Base-by-base conservation (phyloP, 352 stramenopile species). In the Pythium biforme region DNA sequence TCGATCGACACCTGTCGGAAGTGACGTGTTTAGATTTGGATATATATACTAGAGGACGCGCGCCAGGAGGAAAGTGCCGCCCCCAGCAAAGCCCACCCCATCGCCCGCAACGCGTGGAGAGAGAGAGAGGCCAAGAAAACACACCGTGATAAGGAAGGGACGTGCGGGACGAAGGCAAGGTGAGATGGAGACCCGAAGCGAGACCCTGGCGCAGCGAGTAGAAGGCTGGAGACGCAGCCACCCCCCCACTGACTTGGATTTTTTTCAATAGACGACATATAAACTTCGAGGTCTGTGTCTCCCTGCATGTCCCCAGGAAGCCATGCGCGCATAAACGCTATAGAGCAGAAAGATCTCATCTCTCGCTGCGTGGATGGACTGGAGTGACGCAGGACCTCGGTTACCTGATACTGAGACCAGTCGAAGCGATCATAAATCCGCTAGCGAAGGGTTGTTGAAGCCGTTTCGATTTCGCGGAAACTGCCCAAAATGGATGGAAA, bases 201-300 rank as follows among this genome's bases (percentile, higher is more conserved):
- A 60, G n/a, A 27, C 37, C 15, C 17, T 41, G 54, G 25, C 37
- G 49, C 8, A 22, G 34, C 53, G 41, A 45, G 60, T 58, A 50
- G 46, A 34, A 51, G 39, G 31, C 49, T 43, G 40, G 45, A 31
- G 39, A 26, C 17, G 27, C 25, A 33, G 46, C 34, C 46, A 27
- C 15, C 37, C 5, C 20, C 25, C 20, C 51, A 34, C 43, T 37
- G 45, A 60, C 55, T 51, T 62, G 31, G 52, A 61, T 61, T 45
- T 57, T 57, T 51, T 49, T 51, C 52, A 67, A 67, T 67, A 67
- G 60, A 67, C 60, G 60, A 67, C 60, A 47, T 41, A 47, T 51
- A 51, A 20, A 63, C 1, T 22, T 41, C n/a, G n/a, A n/a, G n/a
- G n/a, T n/a, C n/a, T n/a, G n/a, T n/a, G n/a, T n/a, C n/a, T n/a